A percentile compares a stretch with the other conserved stretches of the same genome.
Conservation (phyloP, 2,329 filamentous ascomycete species). For the Xylaria multiplex region DNA sequence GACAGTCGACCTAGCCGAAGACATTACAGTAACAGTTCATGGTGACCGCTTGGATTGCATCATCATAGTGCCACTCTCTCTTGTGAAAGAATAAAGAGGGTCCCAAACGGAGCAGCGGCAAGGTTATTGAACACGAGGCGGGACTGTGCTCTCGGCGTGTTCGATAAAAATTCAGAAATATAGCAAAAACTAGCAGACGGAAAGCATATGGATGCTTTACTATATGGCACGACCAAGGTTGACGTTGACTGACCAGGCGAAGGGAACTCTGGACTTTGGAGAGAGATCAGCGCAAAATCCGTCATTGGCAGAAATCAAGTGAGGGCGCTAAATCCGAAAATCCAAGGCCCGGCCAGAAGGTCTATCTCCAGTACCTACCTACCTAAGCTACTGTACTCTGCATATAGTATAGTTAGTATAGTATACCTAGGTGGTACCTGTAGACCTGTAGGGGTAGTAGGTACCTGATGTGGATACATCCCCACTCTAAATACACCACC, state of each 20-base stretch:
- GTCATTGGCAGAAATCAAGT: slow-evolving; percentile 42
- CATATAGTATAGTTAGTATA: background rate
- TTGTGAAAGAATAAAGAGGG: slow-evolving; percentile 23
- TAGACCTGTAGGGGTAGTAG: no score
- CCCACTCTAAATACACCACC: no score
- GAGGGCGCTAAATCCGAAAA: slow-evolving; percentile 34
- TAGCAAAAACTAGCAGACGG: background rate
- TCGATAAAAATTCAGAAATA: background rate
- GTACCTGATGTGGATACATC: no score
- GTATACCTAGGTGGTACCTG: background rate
- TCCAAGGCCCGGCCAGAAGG: background rate
- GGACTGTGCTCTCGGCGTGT: background rate
- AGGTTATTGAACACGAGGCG: background rate
- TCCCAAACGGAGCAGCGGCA: slow-evolving; percentile 5
- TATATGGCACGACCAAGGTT: background rate
- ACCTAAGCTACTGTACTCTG: no score
- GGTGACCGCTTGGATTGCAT: slow-evolving; percentile 37
- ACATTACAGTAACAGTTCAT: slow-evolving; percentile 48
- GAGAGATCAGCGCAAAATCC: slow-evolving; percentile 40
- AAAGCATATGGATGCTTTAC: background rate
- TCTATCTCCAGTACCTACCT: no score
- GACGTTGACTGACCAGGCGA: slow-evolving; percentile 9
- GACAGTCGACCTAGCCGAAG: slow-evolving; percentile 48
- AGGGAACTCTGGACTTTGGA: slow-evolving; percentile 7
- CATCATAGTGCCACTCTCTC: slow-evolving; percentile 29